Base-by-base conservation (phyloP, 208 protist genomes). In the Porcisia deanei region DNA sequence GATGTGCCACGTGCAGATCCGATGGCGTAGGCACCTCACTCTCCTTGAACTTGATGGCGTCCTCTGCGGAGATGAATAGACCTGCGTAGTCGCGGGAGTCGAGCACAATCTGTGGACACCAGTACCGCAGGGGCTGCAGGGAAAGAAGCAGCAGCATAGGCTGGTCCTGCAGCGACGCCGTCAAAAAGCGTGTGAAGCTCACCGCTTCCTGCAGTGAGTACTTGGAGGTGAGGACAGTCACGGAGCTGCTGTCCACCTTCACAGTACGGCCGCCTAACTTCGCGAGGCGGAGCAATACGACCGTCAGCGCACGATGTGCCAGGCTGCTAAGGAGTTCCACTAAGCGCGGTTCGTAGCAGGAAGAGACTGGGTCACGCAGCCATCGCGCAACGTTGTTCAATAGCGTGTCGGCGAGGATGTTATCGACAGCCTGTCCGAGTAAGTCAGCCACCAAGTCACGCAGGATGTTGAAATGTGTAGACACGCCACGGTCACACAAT, bases 401-500 rank as follows among this genome's bases (percentile, higher is more conserved):
- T 10, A 97, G 85, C 22, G 83, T 86, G 76, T 94, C 91, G 3
- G 92, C 92, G 10, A 86, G 82, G 22, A 71, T 58, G 82, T 91
- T 91, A 0, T 88, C 70, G 25, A 90, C 84, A 34, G 91, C 92
- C 74, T 94, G 87, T 12, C 91, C 88, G 12, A 96, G 85, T 39
- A 96, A 67, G 75, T 96, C 91, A 0, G 94, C 86, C 12, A 97
- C 80, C n/a, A 97, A 72, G 76, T 97, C 94, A 16, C 94, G 87
- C 30, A 97, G 72, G 41, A 97, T 91, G 80, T 96, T 96, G 81
- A 97, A 97, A 83, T 97, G 94, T 47, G 94, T 84, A 16, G 88
- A 85, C 3, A 97, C 90, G 30, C 94, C 94, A 12, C 88, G 83
- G 80, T 96, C 91, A 72, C 85, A 94, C 57, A 97, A 80, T 18